Evolutionary conservation across 768 basidiomycete species (phyloP), one percentile per base, ranked within the genome.

Genomic region (Kondoa subrosea): DNA sequence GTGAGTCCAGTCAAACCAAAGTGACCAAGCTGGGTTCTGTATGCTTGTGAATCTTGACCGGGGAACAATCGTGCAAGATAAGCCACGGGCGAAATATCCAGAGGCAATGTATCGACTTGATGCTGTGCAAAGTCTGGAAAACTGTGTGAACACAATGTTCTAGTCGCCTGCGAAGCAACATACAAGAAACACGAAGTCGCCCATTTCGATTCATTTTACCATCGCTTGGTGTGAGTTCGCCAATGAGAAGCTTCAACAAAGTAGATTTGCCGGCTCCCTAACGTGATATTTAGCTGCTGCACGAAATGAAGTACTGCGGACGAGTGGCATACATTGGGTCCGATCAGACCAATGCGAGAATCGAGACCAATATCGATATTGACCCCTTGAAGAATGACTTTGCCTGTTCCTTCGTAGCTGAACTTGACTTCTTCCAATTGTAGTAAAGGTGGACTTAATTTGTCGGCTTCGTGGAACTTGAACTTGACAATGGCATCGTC

Each of bases 391-490:
- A 99, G 78, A 62, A 97, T 81, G 40, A 87, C 76, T 73, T 66
- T 70, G 29, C 72, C 73, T 12, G 89, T 86, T 0, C 80, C 79
- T 0, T 81, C 81, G 77, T 97, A 99, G 33, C 91, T 90, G 75
- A 97, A 99, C 0, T 84, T 85, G 30, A 89, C 88, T 72, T 90
- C 87, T 70, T 87, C 86, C 75, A 96, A 84, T 75, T 97, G 95
- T 21, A 99, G 80, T 16, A 97, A 78, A 0, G 95, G 95, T 4
- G 95, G 92, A 2, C 95, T 91, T 73, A 97, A 89, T 80, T 97
- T 97, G 75, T 97, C 95, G 4, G 91, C 85, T 68, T 95, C 92
- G 1, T 91, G 90, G 82, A 99, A 89, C 85, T 85, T 92, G 83
- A 99, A 99, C 34, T 82, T 86, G 77, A 97, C 93, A 3, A 83